Base-by-base conservation (phyloP, 2,329 filamentous ascomycete genomes). In the Pleurostoma richardsiae region DNA sequence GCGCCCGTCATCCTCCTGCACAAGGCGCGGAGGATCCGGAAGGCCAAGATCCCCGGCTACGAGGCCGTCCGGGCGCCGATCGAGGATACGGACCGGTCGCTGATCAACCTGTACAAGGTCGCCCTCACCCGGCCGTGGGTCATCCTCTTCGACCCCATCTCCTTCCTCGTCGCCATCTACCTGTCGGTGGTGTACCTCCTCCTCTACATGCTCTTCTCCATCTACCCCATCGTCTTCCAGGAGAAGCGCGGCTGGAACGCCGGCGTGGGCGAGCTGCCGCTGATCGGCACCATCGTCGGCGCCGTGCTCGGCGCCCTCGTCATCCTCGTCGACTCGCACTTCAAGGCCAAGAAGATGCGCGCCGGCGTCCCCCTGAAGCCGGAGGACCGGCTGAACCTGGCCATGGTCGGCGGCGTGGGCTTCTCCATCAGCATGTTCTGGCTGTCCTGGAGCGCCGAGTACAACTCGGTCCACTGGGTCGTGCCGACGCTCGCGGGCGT, bases 391-490 rank as follows among this genome's bases (percentile, higher is more conserved):
- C 61, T 83, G 0, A 70, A 71, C 0, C 68, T 73, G 0, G 67
- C 82, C 36, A 66, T 75, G 4, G 61, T 71, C 8, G 76, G 74
- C 4, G 74, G 74, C 4, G 42, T 74, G 3, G 47, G 79, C 11
- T 71, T 85, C 2, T 80, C 80, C 0, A 59, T 72, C 1, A 74
- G 76, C 0, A 64, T 84, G 33, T 82, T 85, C 55, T 70, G 76
- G 56, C 83, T 82, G 50, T 79, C 78, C 3, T 83, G 78, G 77
- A 76, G 76, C 0, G 71, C 73, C 0, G 61, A 83, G 33, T 72
- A 75, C 27, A 53, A 69, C 8, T 40, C 46, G 4, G 68, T 77
- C 2, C 78, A 81, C 45, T 84, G 77, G 76, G 75, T 83, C 27
- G 74, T 68, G 0, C 77, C 79, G 2, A 78, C 47, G 4, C 27